Conservation (phyloP, 192 early-diverging fungal species). For the Linderina pennispora region DNA sequence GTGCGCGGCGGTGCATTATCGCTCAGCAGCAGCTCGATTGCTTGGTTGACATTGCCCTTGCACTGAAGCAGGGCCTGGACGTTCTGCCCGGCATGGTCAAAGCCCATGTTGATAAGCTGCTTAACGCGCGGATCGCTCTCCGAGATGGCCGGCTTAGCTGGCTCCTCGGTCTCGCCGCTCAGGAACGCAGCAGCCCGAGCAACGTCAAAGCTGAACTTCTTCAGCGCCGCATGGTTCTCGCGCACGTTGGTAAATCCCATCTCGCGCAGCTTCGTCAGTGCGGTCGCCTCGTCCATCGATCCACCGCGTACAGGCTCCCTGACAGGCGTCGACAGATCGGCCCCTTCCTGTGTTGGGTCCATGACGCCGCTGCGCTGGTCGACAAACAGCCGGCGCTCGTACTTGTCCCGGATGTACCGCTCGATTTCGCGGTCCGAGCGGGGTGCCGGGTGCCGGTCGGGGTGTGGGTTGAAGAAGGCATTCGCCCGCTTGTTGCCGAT, state of each 20-base stretch:
- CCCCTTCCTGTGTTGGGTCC: conserved; percentile 25
- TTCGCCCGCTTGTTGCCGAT: conserved; percentile 67
- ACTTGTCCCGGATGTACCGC: conserved; percentile 87
- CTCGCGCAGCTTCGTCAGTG: conserved; percentile 48
- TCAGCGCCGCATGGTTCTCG: conserved; percentile 61
- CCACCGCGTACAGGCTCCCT: conserved; percentile 8
- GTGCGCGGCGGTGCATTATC: conserved; percentile 32
- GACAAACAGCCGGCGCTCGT: conserved; percentile 68
- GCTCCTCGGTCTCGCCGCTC: conserved; percentile 47
- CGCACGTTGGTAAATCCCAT: conserved; percentile 84
- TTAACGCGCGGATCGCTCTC: conserved; percentile 51
- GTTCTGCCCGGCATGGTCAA: conserved; percentile 61
- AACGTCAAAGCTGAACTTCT: conserved; percentile 63
- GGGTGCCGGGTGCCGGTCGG: conserved; percentile 60
- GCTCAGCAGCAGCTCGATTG: conserved; percentile 51
- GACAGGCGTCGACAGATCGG: neutral
- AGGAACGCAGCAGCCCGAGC: conserved; percentile 67
- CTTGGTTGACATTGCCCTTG: conserved; percentile 70
- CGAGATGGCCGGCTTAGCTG: conserved; percentile 9
- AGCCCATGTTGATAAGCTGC: conserved; percentile 68
- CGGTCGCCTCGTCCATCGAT: conserved; percentile 19
- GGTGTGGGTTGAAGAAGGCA: conserved; percentile 61
- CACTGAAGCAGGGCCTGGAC: conserved; percentile 61
- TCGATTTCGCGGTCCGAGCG: conserved; percentile 76
- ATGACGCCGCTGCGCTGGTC: conserved; percentile 28